Percentiles rank a stretch among this genome's conserved stretches.
Conservation (phyloP, 1,284 basidiomycete species). For the Malassezia dermatis region DNA sequence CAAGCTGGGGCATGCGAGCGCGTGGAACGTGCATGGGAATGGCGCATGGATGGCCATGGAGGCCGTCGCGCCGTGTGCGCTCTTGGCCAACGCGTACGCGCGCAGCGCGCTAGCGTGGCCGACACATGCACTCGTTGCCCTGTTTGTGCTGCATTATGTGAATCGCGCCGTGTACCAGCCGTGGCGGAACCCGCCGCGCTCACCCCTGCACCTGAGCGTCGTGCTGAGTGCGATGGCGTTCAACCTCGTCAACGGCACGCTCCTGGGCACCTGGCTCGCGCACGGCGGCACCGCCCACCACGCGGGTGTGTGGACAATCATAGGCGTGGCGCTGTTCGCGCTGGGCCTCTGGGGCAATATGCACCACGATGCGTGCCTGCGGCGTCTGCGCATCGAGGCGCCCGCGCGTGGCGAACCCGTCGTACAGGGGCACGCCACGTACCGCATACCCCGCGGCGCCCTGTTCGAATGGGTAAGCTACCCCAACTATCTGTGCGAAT, state of each 20-base stretch:
- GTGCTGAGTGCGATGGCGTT: slow-evolving; percentile 57
- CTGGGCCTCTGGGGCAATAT: slow-evolving; percentile 68
- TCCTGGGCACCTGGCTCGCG: slow-evolving; percentile 58
- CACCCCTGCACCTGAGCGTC: slow-evolving; percentile 63
- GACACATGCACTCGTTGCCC: slow-evolving; percentile 31
- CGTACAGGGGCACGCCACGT: slow-evolving; percentile 50
- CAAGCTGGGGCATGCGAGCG: slow-evolving; percentile 6
- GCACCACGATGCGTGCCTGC: slow-evolving; percentile 66
- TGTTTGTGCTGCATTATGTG: slow-evolving; percentile 67
- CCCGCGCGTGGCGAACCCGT: background rate
- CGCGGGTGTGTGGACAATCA: background rate
- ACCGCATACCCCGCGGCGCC: slow-evolving; percentile 70
- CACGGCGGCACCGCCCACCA: background rate
- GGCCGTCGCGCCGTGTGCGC: slow-evolving; percentile 6
- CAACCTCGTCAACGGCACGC: slow-evolving; percentile 63
- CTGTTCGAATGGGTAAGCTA: slow-evolving; percentile 72
- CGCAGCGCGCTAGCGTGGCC: background rate
- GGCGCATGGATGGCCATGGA: slow-evolving; percentile 18
- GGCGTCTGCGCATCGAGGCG: slow-evolving; percentile 55
- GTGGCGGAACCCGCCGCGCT: slow-evolving; percentile 67
- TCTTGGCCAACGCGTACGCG: background rate
- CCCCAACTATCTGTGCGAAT: slow-evolving; percentile 86
- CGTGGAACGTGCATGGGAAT: slow-evolving; percentile 13
- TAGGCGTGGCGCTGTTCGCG: slow-evolving; percentile 22
- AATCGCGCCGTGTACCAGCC: slow-evolving; percentile 76